Base-by-base conservation (phyloP, 2,329 filamentous ascomycete genomes). In the Calycina herbarum region DNA sequence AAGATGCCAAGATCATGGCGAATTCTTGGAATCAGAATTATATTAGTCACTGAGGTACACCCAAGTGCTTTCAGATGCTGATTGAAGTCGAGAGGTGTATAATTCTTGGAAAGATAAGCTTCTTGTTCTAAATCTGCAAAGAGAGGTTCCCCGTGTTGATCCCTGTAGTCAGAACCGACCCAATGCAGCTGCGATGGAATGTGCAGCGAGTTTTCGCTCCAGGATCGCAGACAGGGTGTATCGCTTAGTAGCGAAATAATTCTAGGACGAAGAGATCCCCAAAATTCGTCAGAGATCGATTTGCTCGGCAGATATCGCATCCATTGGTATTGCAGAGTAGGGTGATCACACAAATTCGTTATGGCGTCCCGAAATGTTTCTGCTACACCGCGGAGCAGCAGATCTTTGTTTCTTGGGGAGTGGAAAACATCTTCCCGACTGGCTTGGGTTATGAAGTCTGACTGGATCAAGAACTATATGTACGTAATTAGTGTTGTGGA, bases 241-340 rank as follows among this genome's bases (percentile, higher is more conserved):
- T 20, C 2, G 1, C 45, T 10, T 24, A 24, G 45, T 11, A 24
- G 17, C 45, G n/a, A 51, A 11, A 24, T 24, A 11, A 51, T 2
- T 24, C 4, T 51, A 24, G 45, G 45, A 10, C n/a, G 42, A 10
- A 48, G 4, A 8, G 15, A n/a, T 48, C 5, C 5, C 45, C 45
- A 24, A 20, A 48, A 48, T 48, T 17, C 45, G 72, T 69, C 33
- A 24, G 54, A 0, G n/a, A 51, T 51, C 4, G 45, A 51, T 51
- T 51, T 17, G n/a, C 20, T 51, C n/a, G 82, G 82, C 1, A 84
- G 72, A 66, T 79, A 84, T 60, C 75, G 72, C 77, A 80, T 79
- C 82, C 82, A 84, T 3, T 74, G 68, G 64, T 79, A 83, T 51
- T 73, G 75, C 2, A 83, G 72, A 0, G 67, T 72, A 0, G 71